These are phyloP conservation scores for Globisporangium mamillatum DNA, from an alignment of 352 stramenopile species.

Conservation along the genomic window DNA sequence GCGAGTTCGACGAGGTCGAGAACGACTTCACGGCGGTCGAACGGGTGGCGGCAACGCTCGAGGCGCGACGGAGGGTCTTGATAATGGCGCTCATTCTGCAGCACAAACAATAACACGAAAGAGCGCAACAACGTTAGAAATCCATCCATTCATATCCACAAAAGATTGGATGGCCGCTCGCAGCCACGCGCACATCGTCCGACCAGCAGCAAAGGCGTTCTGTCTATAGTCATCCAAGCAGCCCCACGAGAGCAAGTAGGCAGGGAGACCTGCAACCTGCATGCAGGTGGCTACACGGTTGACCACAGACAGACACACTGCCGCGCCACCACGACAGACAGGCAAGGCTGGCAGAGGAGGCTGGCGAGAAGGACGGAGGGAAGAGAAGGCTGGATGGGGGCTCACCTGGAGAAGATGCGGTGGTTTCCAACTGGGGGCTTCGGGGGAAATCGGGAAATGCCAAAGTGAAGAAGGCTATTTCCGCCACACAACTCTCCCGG, in stretches of 20 bases:
- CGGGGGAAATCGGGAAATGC: conserved; percentile 7
- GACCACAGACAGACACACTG: background rate
- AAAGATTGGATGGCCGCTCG: background rate
- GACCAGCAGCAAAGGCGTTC: background rate
- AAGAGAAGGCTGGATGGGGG: background rate
- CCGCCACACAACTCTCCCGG: background rate
- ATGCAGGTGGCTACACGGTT: conserved; percentile 2
- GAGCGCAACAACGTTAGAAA: conserved; percentile 7
- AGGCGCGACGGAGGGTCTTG: conserved; percentile 59
- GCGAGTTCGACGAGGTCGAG: conserved; percentile 63
- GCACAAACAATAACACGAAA: background rate
- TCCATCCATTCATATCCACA: background rate
- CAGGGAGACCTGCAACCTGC: background rate
- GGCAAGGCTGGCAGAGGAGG: background rate
- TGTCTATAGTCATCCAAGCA: background rate
- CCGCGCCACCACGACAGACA: background rate
- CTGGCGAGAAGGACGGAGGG: background rate
- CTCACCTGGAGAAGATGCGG: conserved; percentile 11
- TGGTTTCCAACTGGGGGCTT: conserved; percentile 6
- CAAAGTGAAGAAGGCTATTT: background rate
- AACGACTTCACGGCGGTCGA: conserved; percentile 49
- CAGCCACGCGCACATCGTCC: background rate
- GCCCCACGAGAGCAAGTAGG: background rate
- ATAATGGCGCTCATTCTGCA: conserved; percentile 61
- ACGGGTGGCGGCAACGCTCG: conserved; percentile 38